Conservation (phyloP, 306 rosid genomes). For the Acacia confusa region DNA sequence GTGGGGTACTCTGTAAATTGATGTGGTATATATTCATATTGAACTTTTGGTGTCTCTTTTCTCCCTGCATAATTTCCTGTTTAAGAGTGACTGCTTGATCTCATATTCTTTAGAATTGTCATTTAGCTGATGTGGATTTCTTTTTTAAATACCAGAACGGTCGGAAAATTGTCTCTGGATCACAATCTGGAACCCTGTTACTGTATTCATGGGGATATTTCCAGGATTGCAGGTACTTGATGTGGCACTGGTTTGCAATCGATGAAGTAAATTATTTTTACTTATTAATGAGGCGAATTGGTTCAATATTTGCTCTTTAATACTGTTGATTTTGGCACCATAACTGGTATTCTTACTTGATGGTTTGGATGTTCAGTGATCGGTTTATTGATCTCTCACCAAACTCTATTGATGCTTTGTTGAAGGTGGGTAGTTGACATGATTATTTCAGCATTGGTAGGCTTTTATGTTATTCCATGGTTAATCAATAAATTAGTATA, state of each 20-base stretch:
- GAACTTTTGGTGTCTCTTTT: not conserved
- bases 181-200: slow-evolving; percentile 73
- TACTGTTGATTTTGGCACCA: slow-evolving; percentile 3
- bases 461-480: not conserved
- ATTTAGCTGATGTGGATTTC: not conserved
- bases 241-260: slow-evolving; percentile 9
- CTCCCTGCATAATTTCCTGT: not conserved
- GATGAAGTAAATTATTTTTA: slow-evolving; percentile 5
- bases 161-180: slow-evolving; percentile 80
- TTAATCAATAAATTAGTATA: not conserved
- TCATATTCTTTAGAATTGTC: not conserved
- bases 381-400: slow-evolving; percentile 77
- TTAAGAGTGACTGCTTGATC: not conserved
- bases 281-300: not conserved
- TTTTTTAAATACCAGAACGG: slow-evolving; percentile 64
- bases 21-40: not conserved
- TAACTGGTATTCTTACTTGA: not conserved
- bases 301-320: not conserved
- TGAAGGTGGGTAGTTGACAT: slow-evolving; percentile 61
- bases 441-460: slow-evolving; percentile 17
- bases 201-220: slow-evolving; percentile 92
- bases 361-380: slow-evolving; percentile 58
- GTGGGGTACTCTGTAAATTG: not conserved
- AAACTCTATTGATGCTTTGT: slow-evolving; percentile 73
- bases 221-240: slow-evolving; percentile 82